Percentiles rank a stretch among this genome's conserved stretches.
Conservation (phyloP, 306 rosid genomes). For the Cucurbita moschata region DNA sequence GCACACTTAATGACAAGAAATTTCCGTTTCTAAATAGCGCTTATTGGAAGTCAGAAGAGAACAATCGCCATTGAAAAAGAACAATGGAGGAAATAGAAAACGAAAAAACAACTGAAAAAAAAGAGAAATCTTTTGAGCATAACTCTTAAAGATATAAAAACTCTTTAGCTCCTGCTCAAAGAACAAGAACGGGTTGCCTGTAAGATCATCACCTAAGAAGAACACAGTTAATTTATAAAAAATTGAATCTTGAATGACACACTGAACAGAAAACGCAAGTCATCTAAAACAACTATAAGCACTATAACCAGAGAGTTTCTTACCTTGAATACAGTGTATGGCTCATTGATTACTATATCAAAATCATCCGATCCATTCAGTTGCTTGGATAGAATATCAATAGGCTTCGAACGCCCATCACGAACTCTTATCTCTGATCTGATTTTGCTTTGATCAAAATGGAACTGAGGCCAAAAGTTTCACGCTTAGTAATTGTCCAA, state of each 20-base stretch:
- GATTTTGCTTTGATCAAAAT: conserved; percentile 94
- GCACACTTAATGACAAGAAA: background rate
- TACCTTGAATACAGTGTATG: conserved; percentile 94
- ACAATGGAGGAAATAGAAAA: background rate
- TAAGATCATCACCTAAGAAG: background rate
- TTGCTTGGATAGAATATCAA: conserved; percentile 76
- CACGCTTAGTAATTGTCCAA: background rate
- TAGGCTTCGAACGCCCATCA: conserved; percentile 93
- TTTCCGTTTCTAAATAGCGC: background rate
- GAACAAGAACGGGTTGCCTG: background rate
- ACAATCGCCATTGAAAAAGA: background rate
- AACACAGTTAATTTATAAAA: background rate
- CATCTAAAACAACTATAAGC: background rate
- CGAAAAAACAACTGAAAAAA: background rate
- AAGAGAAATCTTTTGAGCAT: background rate
- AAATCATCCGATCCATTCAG: conserved; percentile 71
- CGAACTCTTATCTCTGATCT: conserved; percentile 96
- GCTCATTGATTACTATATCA: conserved; percentile 83
- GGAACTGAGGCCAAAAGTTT: conserved; percentile 47
- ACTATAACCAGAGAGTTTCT: background rate
- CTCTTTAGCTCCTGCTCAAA: background rate
- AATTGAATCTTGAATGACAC: background rate
- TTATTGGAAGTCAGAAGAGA: background rate
- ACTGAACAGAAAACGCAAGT: background rate
- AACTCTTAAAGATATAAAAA: background rate